Evolutionary conservation across 129 eudicot genomes (phyloP), one percentile per base, ranked within the genome.

Genomic region (Tagetes erecta): DNA sequence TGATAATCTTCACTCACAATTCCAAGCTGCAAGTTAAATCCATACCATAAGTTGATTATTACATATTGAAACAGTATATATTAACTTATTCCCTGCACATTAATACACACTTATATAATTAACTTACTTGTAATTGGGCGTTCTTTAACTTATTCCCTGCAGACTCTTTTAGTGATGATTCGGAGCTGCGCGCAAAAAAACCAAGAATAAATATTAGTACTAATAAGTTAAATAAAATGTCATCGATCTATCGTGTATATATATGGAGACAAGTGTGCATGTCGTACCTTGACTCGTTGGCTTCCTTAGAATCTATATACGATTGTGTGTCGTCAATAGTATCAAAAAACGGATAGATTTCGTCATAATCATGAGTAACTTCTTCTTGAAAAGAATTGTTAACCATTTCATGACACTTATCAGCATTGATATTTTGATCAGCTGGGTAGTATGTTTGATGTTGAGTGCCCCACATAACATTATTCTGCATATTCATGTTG

Each of bases 281-380:
- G 27, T 20, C 27, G 27, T 20, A 87, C 96, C 93, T 85, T 8
- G 94, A 85, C 58, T 87, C 89, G 67, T 85, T 87, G 2, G 81
- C 86, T 51, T 89, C 90, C 72, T 86, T 89, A 38, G 88, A 84
- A 59, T 81, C 94, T 42, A 87, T 84, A 69, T 80, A 89, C 6
- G 96, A 92, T 47, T 89, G 96, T 46, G 88, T 85, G 70, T 93
- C 98, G 80, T 89, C 94, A 58, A 93, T 87, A 0, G 89, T 84
- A 70, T 93, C 96, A 35, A 90, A 90, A 67, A 87, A 86, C 1
- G 90, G 87, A 68, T 84, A 86, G 49, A 91, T 84, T 78, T 88
- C 95, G 65, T 87, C 89, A 40, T 84, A 87, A 51, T 87, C 89
- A 47, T 84, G 90, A 67, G 67, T 65, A 8, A 73, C 79, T 62